Evolutionary conservation across 164 flowering plant genomes (phyloP).

Genomic region (Buxus sempervirens): DNA sequence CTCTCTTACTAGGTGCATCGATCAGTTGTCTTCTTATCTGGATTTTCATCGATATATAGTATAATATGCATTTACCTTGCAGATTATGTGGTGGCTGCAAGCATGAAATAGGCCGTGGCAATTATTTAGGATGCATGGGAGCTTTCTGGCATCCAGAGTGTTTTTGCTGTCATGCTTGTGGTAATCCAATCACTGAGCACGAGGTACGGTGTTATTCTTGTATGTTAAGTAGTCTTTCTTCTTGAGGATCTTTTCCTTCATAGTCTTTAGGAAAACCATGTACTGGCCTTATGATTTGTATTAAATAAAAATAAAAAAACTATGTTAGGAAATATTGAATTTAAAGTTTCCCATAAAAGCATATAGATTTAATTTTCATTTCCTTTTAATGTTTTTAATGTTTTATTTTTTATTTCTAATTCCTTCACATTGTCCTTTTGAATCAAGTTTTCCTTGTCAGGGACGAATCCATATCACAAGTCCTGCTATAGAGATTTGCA

Average conservation of each 20-base stretch:
- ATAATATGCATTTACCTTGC: slow-evolving; percentile 15
- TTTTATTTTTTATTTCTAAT: slow-evolving; percentile 2
- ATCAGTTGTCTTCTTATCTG: background rate
- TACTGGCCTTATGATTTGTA: background rate
- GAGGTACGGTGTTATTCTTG: slow-evolving; percentile 51
- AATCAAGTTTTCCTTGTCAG: slow-evolving; percentile 91
- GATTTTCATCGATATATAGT: slow-evolving; percentile 2
- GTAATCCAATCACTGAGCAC: slow-evolving; percentile 65
- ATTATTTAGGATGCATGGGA: slow-evolving; percentile 84
- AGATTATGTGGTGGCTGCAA: slow-evolving; percentile 88
- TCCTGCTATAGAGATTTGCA: slow-evolving; percentile 85
- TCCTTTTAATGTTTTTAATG: background rate
- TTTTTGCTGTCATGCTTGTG: slow-evolving; percentile 71
- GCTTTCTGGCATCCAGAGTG: slow-evolving; percentile 83
- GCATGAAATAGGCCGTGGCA: slow-evolving; percentile 62
- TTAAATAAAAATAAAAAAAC: too few relatives aligned
- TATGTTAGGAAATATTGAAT: too few relatives aligned
- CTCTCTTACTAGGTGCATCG: too few relatives aligned
- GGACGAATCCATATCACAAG: slow-evolving; percentile 76
- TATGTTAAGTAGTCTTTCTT: background rate
- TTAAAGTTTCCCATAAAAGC: background rate
- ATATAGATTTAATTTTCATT: too few relatives aligned
- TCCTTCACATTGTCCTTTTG: slow-evolving; percentile 43
- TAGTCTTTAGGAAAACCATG: background rate
- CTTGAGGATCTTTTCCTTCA: background rate